Evolutionary conservation across 148 eudicot species (phyloP), one percentile per base, ranked within the genome.

Genomic region (Nepenthes gracilis): DNA sequence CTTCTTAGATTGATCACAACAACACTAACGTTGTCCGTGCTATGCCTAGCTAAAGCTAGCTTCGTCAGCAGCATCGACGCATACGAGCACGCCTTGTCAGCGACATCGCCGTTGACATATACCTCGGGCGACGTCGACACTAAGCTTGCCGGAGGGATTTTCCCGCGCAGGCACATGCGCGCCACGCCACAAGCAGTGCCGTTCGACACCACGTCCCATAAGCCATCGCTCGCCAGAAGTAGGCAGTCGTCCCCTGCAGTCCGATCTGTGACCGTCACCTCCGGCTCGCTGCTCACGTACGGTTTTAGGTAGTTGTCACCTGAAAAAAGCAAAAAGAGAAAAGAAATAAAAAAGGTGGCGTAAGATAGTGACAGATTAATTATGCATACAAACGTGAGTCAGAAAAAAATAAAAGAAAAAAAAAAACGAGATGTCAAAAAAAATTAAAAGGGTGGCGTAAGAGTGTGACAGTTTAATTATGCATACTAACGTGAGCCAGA

Each of bases 231-330:
- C 2, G 95, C 97, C 12, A 90, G 68, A 32, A 90, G 81, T 47
- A 90, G 60, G 47, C 83, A 90, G 5, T 87, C 97, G 47, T 88
- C 96, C 23, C 83, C 91, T 4, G 69, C 49, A 5, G 76, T 68
- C 35, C 95, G 83, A 8, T 83, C 80, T 0, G 76, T 82, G 32
- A 84, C 56, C 2, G 81, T 90, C 47, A 87, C 81, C 61, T 90
- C 97, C 13, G 97, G 95, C 49, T 87, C 85, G 10, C 78, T 68
- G 43, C 66, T 80, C 59, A 90, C 97, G 56, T 77, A 90, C 1
- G 97, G 97, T 76, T 88, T 90, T 72, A 90, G 67, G 65, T 84
- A 87, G 43, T 82, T 81, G 62, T 90, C 97, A 36, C 97, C 97
- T 90, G 80, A 36, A 65, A 2, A 63, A 60, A 7, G 0, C 23